A percentile compares a stretch with the other conserved stretches of the same genome.
Evolutionary conservation across 2,329 filamentous ascomycete genomes (phyloP).

Genomic region (Aspergillus jensenii): DNA sequence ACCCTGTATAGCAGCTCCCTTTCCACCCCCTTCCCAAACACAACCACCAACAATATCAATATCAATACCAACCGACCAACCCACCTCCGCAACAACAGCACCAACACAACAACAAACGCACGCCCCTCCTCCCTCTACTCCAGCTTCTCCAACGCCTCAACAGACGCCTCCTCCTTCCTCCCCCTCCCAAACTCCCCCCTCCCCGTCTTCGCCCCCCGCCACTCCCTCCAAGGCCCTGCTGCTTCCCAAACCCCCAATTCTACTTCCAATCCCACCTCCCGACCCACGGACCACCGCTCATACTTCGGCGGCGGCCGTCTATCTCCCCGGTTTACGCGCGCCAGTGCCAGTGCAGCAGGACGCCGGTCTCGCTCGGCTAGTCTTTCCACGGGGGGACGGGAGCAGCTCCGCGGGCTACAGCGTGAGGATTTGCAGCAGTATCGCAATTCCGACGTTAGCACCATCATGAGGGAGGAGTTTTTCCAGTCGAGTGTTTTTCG

Average conservation of each 20-base stretch:
- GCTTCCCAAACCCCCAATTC: not conserved
- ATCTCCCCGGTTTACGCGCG: constrained; percentile 15
- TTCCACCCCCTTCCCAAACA: not conserved
- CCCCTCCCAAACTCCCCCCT: constrained; percentile 25
- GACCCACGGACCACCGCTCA: constrained; percentile 16
- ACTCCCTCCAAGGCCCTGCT: constrained; percentile 13
- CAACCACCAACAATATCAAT: not conserved
- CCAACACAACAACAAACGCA: constrained; percentile 13
- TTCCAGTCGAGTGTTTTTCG: constrained; percentile 26
- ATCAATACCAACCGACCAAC: not conserved
- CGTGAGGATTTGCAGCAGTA: constrained; percentile 37
- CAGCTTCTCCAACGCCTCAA: constrained; percentile 30
- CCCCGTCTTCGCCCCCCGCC: constrained; percentile 34
- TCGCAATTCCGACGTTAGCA: constrained; percentile 39
- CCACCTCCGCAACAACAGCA: not conserved
- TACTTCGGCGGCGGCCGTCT: constrained; percentile 15
- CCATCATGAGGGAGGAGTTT: constrained; percentile 36
- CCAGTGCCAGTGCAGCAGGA: not conserved
- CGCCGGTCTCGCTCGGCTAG: constrained; percentile 17
- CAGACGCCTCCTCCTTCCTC: constrained; percentile 30
- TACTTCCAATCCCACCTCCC: constrained; percentile 1
- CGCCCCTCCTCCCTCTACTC: constrained; percentile 28
- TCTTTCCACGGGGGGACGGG: constrained; percentile 28
- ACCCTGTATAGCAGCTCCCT: constrained; percentile 24
- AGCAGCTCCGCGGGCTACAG: constrained; percentile 33